Evolutionary conservation across 495 filamentous ascomycete genomes (phyloP).

Genomic region (Pyrenopolyporus hunteri): DNA sequence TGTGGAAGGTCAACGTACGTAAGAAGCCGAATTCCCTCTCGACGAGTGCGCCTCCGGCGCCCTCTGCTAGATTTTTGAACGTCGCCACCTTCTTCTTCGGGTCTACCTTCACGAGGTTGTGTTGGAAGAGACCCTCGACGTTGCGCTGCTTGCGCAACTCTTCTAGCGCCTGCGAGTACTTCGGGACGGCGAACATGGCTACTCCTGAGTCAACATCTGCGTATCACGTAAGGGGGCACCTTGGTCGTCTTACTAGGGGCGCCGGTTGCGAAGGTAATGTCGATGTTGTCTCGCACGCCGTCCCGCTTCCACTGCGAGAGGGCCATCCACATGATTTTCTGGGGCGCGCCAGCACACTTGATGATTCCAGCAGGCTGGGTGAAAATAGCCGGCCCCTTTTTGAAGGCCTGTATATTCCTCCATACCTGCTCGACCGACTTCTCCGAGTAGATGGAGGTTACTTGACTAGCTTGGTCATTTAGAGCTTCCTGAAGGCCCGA

Average conservation of each 20-base stretch:
- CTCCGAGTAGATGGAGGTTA: slow-evolving; percentile 71
- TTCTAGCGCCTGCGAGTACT: slow-evolving; percentile 68
- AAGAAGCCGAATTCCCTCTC: slow-evolving; percentile 63
- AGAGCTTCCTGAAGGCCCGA: slow-evolving; percentile 67
- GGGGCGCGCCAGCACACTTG: slow-evolving; percentile 74
- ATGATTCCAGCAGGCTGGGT: slow-evolving; percentile 69
- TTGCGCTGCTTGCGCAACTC: slow-evolving; percentile 65
- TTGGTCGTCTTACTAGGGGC: slow-evolving; percentile 46
- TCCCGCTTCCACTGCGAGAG: slow-evolving; percentile 67
- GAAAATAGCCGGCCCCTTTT: slow-evolving; percentile 68
- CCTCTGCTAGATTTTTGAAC: slow-evolving; percentile 39
- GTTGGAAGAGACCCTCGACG: slow-evolving; percentile 70
- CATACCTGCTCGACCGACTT: slow-evolving; percentile 65
- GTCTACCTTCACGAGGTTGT: slow-evolving; percentile 67
- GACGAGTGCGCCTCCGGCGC: slow-evolving; percentile 45
- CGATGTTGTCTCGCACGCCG: slow-evolving; percentile 64
- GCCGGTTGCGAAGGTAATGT: slow-evolving; percentile 69
- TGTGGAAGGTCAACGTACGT: too few species aligned
- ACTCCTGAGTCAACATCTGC: slow-evolving; percentile 4
- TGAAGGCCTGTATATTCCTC: slow-evolving; percentile 58
- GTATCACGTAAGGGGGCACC: background rate
- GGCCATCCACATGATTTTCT: slow-evolving; percentile 76
- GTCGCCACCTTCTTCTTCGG: slow-evolving; percentile 45
- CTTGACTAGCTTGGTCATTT: slow-evolving; percentile 57
- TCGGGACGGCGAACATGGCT: slow-evolving; percentile 72